phyloP scores from a whole-genome alignment of 73 alveolate species.

The Uronychia setigera region DNA sequence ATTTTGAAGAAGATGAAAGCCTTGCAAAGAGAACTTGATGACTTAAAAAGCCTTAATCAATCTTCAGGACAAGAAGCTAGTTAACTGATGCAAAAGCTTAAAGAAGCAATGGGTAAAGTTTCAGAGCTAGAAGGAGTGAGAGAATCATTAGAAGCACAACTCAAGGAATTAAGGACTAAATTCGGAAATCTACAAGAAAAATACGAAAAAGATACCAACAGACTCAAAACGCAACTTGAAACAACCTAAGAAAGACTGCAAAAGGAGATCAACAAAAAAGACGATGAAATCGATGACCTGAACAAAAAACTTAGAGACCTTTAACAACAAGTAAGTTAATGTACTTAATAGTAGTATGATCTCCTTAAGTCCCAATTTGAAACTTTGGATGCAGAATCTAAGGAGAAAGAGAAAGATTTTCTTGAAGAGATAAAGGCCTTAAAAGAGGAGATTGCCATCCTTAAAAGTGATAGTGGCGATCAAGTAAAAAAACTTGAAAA shows the following conservation, averaged over 20 bases:
- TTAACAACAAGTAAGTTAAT: conserved; percentile 6
- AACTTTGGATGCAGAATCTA: neutral
- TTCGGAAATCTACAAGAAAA: conserved; percentile 18
- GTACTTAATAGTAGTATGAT: neutral
- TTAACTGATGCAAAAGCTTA: conserved; percentile 1
- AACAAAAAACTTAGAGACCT: conserved; percentile 45
- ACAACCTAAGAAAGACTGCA: conserved; percentile 26
- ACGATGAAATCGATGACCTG: conserved; percentile 22
- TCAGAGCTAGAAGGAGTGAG: conserved; percentile 4
- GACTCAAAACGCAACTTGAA: conserved; percentile 21
- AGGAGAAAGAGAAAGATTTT: conserved; percentile 11
- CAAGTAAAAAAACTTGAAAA: conserved; percentile 41
- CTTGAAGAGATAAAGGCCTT: conserved; percentile 33
- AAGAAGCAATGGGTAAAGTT: conserved; percentile 7
- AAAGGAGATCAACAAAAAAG: conserved; percentile 34
- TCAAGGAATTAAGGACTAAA: neutral
- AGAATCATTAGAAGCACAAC: neutral
- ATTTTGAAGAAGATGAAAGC: neutral
- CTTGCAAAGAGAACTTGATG: neutral
- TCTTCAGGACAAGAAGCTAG: neutral
- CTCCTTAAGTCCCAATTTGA: conserved; percentile 18
- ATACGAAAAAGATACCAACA: conserved; percentile 25
- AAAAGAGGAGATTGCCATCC: conserved; percentile 43
- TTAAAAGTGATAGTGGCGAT: conserved; percentile 37
- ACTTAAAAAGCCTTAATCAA: neutral